Conservation (phyloP, 805 yeast genomes). For the Saccharomycopsis javanensis region DNA sequence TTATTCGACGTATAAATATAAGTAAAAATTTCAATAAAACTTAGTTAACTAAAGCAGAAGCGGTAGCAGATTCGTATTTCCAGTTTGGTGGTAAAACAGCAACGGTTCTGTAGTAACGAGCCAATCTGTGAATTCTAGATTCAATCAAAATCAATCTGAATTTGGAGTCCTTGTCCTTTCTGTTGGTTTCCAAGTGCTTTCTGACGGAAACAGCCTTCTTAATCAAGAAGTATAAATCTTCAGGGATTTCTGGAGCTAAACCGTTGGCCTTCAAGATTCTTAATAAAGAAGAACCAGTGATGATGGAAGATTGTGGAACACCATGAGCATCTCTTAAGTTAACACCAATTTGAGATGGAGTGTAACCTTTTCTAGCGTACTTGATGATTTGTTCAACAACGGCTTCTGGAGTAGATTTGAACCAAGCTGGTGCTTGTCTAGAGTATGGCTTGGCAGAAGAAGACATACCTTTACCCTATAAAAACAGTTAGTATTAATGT, state of each 20-base stretch:
- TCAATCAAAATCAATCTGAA: conserved; percentile 99
- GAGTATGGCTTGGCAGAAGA: conserved; percentile 99
- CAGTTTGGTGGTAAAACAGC: conserved; percentile 99
- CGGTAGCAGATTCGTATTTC: conserved; percentile 99
- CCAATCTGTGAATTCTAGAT: conserved; percentile 99
- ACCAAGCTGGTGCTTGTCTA: conserved; percentile 98
- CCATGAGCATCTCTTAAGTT: conserved; percentile 99
- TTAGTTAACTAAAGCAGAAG: conserved; percentile 99
- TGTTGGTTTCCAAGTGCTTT: conserved; percentile 99
- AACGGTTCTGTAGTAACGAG: conserved; percentile 99
- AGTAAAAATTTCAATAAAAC: conserved; percentile 19
- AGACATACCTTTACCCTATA: conserved; percentile 97
- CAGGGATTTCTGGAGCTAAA: conserved; percentile 99
- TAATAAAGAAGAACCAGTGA: conserved; percentile 98
- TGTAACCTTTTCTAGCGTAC: conserved; percentile 99
- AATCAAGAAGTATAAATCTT: conserved; percentile 97
- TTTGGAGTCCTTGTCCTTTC: conserved; percentile 99
- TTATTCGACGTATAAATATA: conserved; percentile 4
- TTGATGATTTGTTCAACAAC: conserved; percentile 97
- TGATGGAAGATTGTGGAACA: conserved; percentile 93
- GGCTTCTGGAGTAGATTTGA: conserved; percentile 90
- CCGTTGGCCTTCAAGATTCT: conserved; percentile 99
- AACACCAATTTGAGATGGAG: conserved; percentile 99
- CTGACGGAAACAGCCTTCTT: conserved; percentile 99
- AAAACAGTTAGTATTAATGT: conserved; percentile 32